Conservation (phyloP, 106 monocot species). For the Narthecium ossifragum region DNA sequence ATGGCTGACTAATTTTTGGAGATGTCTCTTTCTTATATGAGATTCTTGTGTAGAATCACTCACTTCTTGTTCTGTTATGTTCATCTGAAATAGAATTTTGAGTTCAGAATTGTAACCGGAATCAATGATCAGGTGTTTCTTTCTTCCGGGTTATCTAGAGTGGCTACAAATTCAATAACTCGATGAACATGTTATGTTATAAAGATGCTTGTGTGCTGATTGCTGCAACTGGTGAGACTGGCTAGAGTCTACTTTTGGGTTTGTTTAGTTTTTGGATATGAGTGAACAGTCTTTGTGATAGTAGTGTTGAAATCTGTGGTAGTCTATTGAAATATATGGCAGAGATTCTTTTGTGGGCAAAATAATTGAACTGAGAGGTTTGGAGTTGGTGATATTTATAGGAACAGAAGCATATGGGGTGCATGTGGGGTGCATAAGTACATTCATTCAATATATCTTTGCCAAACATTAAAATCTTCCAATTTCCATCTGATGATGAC, state of each 20-base stretch:
- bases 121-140: too few species aligned
- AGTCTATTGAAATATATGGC: neutral
- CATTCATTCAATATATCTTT: neutral
- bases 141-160: too few species aligned
- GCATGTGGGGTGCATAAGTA: neutral
- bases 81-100: too few species aligned
- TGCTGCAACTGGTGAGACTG: too few species aligned
- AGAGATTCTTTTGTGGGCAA: neutral
- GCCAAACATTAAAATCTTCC: conserved; percentile 2
- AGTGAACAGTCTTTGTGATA: neutral
- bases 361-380: neutral
- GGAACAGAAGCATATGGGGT: neutral
- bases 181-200: too few species aligned
- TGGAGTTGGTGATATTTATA: neutral
- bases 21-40: too few species aligned
- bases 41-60: too few species aligned
- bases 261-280: neutral
- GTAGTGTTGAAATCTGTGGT: neutral
- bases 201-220: too few species aligned
- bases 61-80: too few species aligned
- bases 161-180: neutral
- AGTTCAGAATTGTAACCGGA: too few species aligned
- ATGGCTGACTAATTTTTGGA: too few species aligned
- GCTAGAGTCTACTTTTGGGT: neutral
- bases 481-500: neutral